Conservation (phyloP, 257 asterid genomes). For the Solanum phureja region DNA sequence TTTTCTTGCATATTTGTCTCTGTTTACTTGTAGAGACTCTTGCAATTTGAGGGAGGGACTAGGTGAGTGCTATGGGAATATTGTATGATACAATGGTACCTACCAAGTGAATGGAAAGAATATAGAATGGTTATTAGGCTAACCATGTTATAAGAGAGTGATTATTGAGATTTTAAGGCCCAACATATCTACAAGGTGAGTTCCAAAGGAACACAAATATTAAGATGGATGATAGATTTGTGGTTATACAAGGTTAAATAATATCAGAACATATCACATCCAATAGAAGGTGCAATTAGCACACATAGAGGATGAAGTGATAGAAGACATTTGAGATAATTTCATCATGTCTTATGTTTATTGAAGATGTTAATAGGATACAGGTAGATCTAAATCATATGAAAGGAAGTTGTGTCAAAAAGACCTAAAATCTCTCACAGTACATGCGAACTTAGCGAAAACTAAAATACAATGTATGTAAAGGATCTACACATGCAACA, state of each 20-base stretch:
- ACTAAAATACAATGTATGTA: background rate
- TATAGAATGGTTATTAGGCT: background rate
- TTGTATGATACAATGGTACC: background rate
- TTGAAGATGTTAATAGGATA: background rate
- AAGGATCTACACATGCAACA: background rate
- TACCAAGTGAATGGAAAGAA: background rate
- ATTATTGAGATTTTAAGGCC: background rate
- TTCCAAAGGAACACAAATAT: background rate
- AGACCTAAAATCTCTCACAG: background rate
- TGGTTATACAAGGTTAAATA: background rate
- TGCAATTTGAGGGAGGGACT: background rate
- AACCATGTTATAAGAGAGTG: background rate
- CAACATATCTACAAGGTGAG: background rate
- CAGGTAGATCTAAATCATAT: background rate
- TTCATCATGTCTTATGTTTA: background rate
- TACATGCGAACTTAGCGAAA: background rate
- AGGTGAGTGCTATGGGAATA: background rate
- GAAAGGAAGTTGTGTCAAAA: background rate
- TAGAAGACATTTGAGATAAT: background rate
- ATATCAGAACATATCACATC: background rate
- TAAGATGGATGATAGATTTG: background rate
- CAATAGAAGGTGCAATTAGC: background rate
- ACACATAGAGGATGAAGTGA: background rate
- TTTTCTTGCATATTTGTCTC: background rate
- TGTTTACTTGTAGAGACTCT: background rate